These are phyloP conservation scores for Jasminum sambac DNA, from an alignment of 257 asterid species.

Conservation along the genomic window DNA sequence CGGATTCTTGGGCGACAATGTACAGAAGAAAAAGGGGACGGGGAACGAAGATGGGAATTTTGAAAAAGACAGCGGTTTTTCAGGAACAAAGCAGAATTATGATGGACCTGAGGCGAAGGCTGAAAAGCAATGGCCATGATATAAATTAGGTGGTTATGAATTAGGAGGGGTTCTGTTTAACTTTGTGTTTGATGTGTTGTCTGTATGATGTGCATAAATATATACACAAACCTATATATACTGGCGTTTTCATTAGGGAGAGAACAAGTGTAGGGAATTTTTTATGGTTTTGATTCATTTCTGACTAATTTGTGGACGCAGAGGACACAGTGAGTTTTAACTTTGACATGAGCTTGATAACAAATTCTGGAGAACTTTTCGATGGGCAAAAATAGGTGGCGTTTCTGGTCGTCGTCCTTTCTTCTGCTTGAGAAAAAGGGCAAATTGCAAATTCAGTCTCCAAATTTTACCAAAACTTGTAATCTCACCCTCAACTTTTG, in stretches of 20 bases:
- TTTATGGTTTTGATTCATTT: constrained; percentile 46
- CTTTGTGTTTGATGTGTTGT: constrained; percentile 23
- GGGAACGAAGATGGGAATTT: constrained; percentile 31
- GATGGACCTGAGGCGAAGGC: constrained; percentile 39
- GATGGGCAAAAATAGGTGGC: too few species aligned
- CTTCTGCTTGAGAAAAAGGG: background rate
- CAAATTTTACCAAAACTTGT: too few species aligned
- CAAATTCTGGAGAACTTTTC: background rate
- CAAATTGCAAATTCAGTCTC: too few species aligned
- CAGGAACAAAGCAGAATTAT: constrained; percentile 30
- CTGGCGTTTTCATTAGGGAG: constrained; percentile 56
- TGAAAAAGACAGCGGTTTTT: constrained; percentile 28
- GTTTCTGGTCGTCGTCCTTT: too few species aligned
- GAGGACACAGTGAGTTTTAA: background rate
- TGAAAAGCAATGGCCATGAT: constrained; percentile 50
- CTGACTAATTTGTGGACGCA: constrained; percentile 37
- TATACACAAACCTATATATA: constrained; percentile 49
- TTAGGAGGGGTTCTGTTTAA: constrained; percentile 28
- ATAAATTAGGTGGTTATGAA: constrained; percentile 3
- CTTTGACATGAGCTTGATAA: background rate
- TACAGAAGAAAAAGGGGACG: constrained; percentile 27
- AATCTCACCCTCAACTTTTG: too few species aligned
- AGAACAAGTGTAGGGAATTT: constrained; percentile 48
- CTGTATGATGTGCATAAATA: constrained; percentile 36
- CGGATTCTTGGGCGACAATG: constrained; percentile 38